Evolutionary conservation across 2,329 filamentous ascomycete species (phyloP), one percentile per base, ranked within the genome.

Genomic region (Trichoderma atroviride): DNA sequence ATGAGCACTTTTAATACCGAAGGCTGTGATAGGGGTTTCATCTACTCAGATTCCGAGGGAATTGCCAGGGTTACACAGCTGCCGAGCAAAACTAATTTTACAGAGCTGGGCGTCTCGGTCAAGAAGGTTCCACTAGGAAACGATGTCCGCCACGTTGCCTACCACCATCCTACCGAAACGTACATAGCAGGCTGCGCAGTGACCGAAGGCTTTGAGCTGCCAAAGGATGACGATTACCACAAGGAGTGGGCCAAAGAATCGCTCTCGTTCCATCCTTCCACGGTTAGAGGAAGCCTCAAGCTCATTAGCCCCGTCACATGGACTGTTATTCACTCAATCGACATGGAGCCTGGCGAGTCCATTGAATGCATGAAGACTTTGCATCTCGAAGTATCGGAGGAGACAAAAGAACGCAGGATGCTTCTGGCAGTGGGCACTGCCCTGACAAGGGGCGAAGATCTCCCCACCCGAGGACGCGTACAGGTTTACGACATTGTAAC

Each of bases 401-500:
- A 91, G 40, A 97, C 94, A 0, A 93, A 96, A 76, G 92, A 97
- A 77, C 89, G 93, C 19, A 91, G 89, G 75, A 90, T 92, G 75
- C 86, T 98, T 58, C 86, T 99, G 62, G 89, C 91, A 0, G 90
- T 97, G 1, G 96, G 95, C 16, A 97, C 95, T 0, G 91, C 93
- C 1, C 87, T 96, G 31, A 87, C 90, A n/a, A 91, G 91, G 70
- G 96, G 96, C 52, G 96, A 99, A 80, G 96, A 98, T 76, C 87
- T 97, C 69, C 91, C 94, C 0, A 91, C 94, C 0, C 89, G 92
- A 57, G 96, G 96, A 2, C 88, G 91, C 52, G 88, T 99, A 50
- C 94, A 96, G 75, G 92, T 98, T 59, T 97, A 96, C 76, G 94
- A 97, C 76, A 88, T 99, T 35, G 94, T 97, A 69, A 88, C 91